Evolutionary conservation across 116 monocot genomes (phyloP), one percentile per base, ranked within the genome.

Genomic region (Zostera marina): DNA sequence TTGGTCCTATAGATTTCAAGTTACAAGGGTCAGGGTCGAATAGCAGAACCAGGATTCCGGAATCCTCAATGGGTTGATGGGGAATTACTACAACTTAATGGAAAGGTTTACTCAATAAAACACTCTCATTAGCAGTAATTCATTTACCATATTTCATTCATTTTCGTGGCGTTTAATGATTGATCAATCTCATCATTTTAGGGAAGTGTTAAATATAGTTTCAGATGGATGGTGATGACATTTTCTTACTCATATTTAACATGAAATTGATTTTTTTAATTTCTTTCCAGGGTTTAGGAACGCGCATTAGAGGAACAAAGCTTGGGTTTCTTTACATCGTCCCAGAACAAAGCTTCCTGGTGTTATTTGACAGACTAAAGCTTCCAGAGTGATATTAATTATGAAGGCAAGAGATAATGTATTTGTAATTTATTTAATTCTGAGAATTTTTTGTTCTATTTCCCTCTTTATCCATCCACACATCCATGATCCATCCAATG

Each of bases 51-150:
- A 46, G 91, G 91, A 61, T 92, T 82, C 68, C 74, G 70, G 62
- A 86, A 86, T 69, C 91, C 91, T 5, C 80, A 80, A 41, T 92
- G 91, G 91, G 91, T 92, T 43, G 85, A 92, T 40, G 91, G 91
- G 11, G 77, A 86, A 76, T 54, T 92, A 11, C 69, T 92, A 19
- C 81, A 75, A 60, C 77, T 86, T 11, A 86, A 77, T 77, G 91
- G 86, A 53, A 92, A 86, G 79, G 91, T 92, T 72, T 68, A 52
- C 8, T 21, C 41, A 32, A 32, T 5, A 32, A 32, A 32, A 32
- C 5, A 3, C 32, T 32, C 32, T 32, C 2, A 32, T 32, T 32
- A 32, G 32, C 3, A 26, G 5, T 32, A 32, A 32, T 5, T 0
- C 0, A 32, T 32, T 32, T 5, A 32, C 32, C 5, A 32, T 32